Percentiles rank a stretch among this genome's conserved stretches.
phyloP scores from a whole-genome alignment of 2,329 filamentous ascomycete genomes.

The Colletotrichum agaves region DNA sequence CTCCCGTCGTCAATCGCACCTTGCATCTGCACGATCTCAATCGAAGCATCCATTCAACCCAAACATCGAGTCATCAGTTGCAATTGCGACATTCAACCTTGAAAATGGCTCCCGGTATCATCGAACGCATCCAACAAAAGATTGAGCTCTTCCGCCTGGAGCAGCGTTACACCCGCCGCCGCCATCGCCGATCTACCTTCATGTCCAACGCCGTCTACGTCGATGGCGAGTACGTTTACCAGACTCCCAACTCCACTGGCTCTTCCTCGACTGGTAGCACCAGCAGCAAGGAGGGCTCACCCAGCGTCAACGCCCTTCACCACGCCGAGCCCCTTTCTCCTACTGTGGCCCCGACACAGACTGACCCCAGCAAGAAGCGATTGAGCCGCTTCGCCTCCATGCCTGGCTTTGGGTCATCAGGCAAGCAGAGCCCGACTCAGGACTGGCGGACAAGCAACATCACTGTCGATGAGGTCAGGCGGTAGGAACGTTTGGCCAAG shows the following conservation, averaged over 20 bases:
- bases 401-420: constrained; percentile 61
- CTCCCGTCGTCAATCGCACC: constrained; percentile 3
- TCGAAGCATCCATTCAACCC: background rate
- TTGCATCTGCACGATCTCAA: background rate
- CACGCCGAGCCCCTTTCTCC: constrained; percentile 46
- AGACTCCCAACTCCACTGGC: constrained; percentile 68
- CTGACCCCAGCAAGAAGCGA: constrained; percentile 56
- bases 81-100: background rate
- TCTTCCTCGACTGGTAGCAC: constrained; percentile 60
- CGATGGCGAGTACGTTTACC: constrained; percentile 94
- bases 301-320: constrained; percentile 50
- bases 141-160: constrained; percentile 95
- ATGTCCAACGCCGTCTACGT: constrained; percentile 91
- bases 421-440: constrained; percentile 48
- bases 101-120: constrained; percentile 61
- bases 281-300: constrained; percentile 44
- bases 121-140: constrained; percentile 73
- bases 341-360: constrained; percentile 40
- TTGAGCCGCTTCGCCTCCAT: constrained; percentile 67
- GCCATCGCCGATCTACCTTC: constrained; percentile 87
- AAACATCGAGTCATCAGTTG: background rate
- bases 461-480: constrained; percentile 39
- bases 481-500: constrained; percentile 8
- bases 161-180: constrained; percentile 91
- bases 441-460: constrained; percentile 55